phyloP scores from a whole-genome alignment of 148 eudicot genomes.

The Spergularia marina region DNA sequence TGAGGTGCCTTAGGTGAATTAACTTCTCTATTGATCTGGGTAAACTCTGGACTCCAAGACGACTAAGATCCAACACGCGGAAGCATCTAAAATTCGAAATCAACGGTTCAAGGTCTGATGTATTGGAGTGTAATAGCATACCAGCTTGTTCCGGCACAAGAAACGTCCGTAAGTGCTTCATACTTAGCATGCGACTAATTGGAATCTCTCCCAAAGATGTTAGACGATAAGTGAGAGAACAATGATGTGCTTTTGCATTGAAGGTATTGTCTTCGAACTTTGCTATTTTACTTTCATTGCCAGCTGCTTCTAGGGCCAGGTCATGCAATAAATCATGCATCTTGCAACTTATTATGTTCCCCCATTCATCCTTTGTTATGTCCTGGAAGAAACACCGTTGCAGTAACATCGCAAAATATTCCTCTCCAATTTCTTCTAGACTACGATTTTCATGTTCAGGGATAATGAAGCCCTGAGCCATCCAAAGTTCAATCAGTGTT shows the following conservation, averaged over 20 bases:
- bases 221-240: neutral
- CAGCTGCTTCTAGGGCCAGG: slow-evolving; percentile 23
- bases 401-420: slow-evolving; percentile 13
- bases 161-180: slow-evolving; percentile 18
- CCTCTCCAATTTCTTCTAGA: slow-evolving; percentile 1
- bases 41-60: neutral
- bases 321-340: slow-evolving; percentile 35
- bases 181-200: neutral
- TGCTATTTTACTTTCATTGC: neutral
- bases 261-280: neutral
- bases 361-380: neutral
- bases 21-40: slow-evolving; percentile 24
- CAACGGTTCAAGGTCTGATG: neutral
- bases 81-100: slow-evolving; percentile 14
- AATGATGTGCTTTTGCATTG: neutral
- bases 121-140: neutral
- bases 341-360: slow-evolving; percentile 14
- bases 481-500: slow-evolving; percentile 26
- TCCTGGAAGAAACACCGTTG: slow-evolving; percentile 28
- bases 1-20: slow-evolving; percentile 27
- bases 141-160: slow-evolving; percentile 6
- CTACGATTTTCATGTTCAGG: neutral
- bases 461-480: slow-evolving; percentile 29
- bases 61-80: slow-evolving; percentile 18
- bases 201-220: neutral